Evolutionary conservation across 805 yeast genomes (phyloP), one percentile per base, ranked within the genome.

Genomic region (Hanseniaspora osmophila): DNA sequence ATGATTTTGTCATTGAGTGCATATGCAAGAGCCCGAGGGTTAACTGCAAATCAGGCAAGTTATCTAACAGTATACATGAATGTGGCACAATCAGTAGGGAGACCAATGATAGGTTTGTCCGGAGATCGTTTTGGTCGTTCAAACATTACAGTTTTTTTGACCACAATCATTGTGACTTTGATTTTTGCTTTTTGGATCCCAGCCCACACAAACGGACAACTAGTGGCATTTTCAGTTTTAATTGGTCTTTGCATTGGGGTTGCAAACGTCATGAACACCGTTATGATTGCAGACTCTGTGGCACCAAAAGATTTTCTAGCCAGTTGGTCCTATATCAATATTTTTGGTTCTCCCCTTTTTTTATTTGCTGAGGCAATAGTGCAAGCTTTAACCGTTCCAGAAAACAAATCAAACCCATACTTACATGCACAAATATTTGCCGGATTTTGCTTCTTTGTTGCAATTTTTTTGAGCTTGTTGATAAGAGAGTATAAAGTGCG

Each of bases 341-440:
- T 58, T 10, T 43, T 52, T 13, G 58, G 60, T 30, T 61, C 67
- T 1, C 51, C 64, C 2, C 44, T 59, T 30, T 57, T 70, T 5
- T 56, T 77, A 19, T 67, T 70, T 1, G 64, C 76, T 3, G 84
- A 77, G 58, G 68, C 74, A 7, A 69, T 77, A 43, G 81, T 77
- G 0, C 69, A 77, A 47, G 67, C 75, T 2, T 55, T 77, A 41
- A 64, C 66, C 44, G 61, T 55, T n/a, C 43, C 53, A 10, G 35
- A 51, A 2, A 41, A 47, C 10, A 49, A 50, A 7, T 22, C 27
- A 22, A 62, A 59, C 29, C 83, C 84, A 2, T 80, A 72, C 51
- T 59, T 73, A 33, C 70, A 78, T 51, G 68, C 81, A 1, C 85
- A 79, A 53, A 65, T 78, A 1, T 78, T 77, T 55, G 70, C 77